Evolutionary conservation across 2,329 filamentous ascomycete species (phyloP).

Genomic region (Aspergillus alliaceus): DNA sequence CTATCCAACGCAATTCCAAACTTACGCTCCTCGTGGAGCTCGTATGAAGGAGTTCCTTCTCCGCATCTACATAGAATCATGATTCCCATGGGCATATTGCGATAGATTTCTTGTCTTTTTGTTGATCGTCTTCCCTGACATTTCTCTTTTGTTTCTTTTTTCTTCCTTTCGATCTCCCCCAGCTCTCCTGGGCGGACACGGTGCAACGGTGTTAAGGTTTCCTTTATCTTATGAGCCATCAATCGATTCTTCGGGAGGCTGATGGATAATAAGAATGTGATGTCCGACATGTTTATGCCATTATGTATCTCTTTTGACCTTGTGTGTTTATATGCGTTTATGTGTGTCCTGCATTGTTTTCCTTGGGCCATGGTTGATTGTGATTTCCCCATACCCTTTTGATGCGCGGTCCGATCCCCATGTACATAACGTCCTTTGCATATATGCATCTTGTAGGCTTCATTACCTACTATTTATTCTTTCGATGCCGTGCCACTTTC

Average conservation of each 20-base stretch:
- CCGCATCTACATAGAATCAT: slow-evolving; percentile 18
- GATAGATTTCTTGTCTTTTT: too few relatives aligned
- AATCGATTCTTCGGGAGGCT: slow-evolving; percentile 23
- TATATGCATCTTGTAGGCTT: slow-evolving; percentile 22
- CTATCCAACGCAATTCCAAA: slow-evolving; percentile 82
- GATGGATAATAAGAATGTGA: slow-evolving; percentile 35
- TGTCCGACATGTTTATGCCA: slow-evolving; percentile 28
- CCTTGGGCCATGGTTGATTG: slow-evolving; percentile 15
- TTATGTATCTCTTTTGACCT: slow-evolving; percentile 33
- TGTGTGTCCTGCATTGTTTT: slow-evolving; percentile 15
- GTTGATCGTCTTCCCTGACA: slow-evolving; percentile 9
- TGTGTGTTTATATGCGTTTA: too few relatives aligned
- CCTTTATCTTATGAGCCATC: slow-evolving; percentile 17
- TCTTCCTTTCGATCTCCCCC: slow-evolving; percentile 8
- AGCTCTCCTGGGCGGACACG: slow-evolving; percentile 7
- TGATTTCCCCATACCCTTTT: slow-evolving; percentile 20
- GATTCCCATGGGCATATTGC: slow-evolving; percentile 9
- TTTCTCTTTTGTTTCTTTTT: slow-evolving; percentile 4
- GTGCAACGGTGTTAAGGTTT: slow-evolving; percentile 21
- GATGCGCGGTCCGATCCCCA: slow-evolving; percentile 20
- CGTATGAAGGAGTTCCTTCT: slow-evolving; percentile 22
- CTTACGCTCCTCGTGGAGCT: slow-evolving; percentile 69
- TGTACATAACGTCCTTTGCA: slow-evolving; percentile 36
- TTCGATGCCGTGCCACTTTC: too few relatives aligned
- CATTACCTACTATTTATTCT: slow-evolving; percentile 2